phyloP scores from a whole-genome alignment of 2,329 filamentous ascomycete species.

The Aspergillus unguis region DNA sequence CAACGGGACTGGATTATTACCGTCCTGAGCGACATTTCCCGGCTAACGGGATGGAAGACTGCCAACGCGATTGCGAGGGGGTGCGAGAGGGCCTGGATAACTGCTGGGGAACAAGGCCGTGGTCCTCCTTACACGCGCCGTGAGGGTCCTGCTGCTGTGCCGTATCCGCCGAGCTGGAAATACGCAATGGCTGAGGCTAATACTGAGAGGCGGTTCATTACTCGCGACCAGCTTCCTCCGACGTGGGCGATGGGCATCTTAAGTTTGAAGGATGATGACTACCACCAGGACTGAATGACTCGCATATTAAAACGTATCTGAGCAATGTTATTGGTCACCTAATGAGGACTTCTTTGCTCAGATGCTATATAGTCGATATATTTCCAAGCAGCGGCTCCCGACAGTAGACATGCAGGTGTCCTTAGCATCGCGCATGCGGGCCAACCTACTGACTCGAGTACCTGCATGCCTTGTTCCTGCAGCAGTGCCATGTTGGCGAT shows the following conservation, averaged over 20 bases:
- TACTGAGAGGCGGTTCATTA: conserved; percentile 53
- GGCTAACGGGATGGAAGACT: conserved; percentile 83
- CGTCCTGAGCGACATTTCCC: conserved; percentile 70
- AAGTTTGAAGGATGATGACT: conserved; percentile 78
- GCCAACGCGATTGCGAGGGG: conserved; percentile 76
- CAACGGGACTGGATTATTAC: conserved; percentile 77
- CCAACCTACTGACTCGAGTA: too few relatives aligned
- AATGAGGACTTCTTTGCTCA: neutral
- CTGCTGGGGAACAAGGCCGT: conserved; percentile 66
- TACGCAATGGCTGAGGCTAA: conserved; percentile 23
- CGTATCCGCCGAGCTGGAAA: conserved; percentile 7
- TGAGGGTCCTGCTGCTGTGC: conserved; percentile 9
- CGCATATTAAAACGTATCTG: neutral
- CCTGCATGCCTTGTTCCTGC: neutral
- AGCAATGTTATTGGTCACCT: neutral
- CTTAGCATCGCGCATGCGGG: too few relatives aligned
- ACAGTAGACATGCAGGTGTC: too few relatives aligned
- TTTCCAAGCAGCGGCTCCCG: too few relatives aligned
- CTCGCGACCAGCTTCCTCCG: conserved; percentile 61
- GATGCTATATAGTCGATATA: neutral
- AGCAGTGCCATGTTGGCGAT: neutral
- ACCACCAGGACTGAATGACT: too few relatives aligned
- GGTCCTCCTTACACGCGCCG: conserved; percentile 67
- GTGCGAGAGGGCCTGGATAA: conserved; percentile 81
- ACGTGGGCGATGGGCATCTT: conserved; percentile 77